Evolutionary conservation across 768 basidiomycete species (phyloP), one percentile per base, ranked within the genome.

Genomic region (button mushroom (Agaricus bisporus)): DNA sequence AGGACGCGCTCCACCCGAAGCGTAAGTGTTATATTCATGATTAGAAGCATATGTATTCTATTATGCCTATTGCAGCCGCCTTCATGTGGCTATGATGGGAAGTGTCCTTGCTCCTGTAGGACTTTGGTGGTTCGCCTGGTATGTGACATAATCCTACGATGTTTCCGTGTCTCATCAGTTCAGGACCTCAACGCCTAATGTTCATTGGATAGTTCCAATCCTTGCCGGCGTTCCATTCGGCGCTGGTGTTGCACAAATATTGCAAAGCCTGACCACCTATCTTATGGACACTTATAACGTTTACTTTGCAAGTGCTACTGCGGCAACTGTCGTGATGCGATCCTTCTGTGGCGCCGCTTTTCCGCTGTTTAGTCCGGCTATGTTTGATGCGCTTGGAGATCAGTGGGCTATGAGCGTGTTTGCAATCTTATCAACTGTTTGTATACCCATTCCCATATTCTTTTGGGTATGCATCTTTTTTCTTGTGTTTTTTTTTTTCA

Each of bases 121-220:
- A 1, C 66, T 85, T 9, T 83, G 83, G 71, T 82, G 79, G 80
- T 85, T 86, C 64, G 81, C 83, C 39, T 85, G 82, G 82, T 76
- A 60, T 55, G 72, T 58, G n/a, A 32, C 20, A 1, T 9, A 41
- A 18, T 11, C 48, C 25, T 26, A 39, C 48, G 10, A 39, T 22
- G 8, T 6, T 32, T 11, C 11, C 11, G 8, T 48, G 39, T 25
- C 43, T 12, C 15, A 44, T 38, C 45, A 15, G 45, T 41, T 25
- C 10, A 81, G 81, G 78, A 82, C 80, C 6, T 69, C 72, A 35
- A 61, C 64, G 39, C 79, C 80, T 1, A 68, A 69, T 1, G 66
- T 83, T 0, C 86, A 80, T 61, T 87, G 81, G 80, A 78, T 85
- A 53, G 80, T 82, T 2, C 82, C 85, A 11, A 80, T 88, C 64